These are phyloP conservation scores for Candolleomyces aberdarensis DNA, from an alignment of 768 basidiomycete genomes.

Conservation along the genomic window DNA sequence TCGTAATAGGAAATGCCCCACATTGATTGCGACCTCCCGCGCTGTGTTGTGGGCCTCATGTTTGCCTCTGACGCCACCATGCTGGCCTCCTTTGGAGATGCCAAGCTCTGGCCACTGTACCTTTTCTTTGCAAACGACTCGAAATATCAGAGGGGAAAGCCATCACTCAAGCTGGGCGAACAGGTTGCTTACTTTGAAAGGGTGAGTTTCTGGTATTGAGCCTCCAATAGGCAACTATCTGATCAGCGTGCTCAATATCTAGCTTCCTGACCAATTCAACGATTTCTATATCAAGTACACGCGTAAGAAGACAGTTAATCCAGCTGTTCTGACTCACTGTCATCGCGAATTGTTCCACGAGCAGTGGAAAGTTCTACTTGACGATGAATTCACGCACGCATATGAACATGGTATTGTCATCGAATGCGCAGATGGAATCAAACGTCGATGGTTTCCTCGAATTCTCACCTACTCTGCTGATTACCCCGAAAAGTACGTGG, in stretches of 20 bases:
- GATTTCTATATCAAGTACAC: background rate
- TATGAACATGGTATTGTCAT: slow-evolving; percentile 5
- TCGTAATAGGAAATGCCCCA: background rate
- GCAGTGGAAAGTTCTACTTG: slow-evolving; percentile 4
- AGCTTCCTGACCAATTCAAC: slow-evolving; percentile 9
- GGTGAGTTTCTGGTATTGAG: slow-evolving; percentile 11
- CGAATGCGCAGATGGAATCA: slow-evolving; percentile 3
- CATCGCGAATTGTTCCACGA: slow-evolving; percentile 5
- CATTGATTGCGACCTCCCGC: slow-evolving; percentile 11
- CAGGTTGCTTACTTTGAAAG: slow-evolving; percentile 39
- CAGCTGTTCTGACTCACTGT: slow-evolving; percentile 3
- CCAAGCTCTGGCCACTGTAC: slow-evolving; percentile 31
- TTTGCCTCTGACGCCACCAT: slow-evolving; percentile 31
- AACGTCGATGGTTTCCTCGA: slow-evolving; percentile 4
- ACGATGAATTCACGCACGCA: too few relatives aligned
- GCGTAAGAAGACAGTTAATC: background rate
- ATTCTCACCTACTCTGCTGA: slow-evolving; percentile 13
- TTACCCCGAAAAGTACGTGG: slow-evolving; percentile 9
- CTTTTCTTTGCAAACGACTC: slow-evolving; percentile 32
- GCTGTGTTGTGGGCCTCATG: slow-evolving; percentile 22
- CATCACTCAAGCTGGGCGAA: slow-evolving; percentile 25
- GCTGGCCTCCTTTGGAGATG: slow-evolving; percentile 29
- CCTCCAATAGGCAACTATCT: background rate
- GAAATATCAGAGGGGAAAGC: slow-evolving; percentile 31
- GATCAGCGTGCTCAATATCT: background rate